Percentiles rank a stretch among this genome's conserved stretches.
Conservation (phyloP, 306 rosid species). For the Mimosa pudica region DNA sequence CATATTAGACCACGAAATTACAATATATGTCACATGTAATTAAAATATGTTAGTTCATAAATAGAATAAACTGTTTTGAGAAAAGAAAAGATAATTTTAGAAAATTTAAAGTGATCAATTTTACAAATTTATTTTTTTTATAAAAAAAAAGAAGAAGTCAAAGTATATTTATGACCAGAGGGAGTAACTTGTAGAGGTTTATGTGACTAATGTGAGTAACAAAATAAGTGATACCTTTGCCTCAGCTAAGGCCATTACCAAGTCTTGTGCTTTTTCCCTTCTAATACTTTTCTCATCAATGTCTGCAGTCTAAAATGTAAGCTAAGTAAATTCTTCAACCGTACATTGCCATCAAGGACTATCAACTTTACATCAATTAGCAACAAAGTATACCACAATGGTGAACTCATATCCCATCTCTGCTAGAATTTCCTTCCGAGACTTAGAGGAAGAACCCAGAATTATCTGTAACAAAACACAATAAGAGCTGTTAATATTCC, state of each 20-base stretch:
- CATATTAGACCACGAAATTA: too few relatives aligned
- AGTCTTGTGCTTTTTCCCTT: slow-evolving; percentile 76
- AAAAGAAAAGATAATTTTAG: too few relatives aligned
- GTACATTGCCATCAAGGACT: slow-evolving; percentile 20
- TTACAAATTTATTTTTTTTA: too few relatives aligned
- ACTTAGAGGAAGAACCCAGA: slow-evolving; percentile 86
- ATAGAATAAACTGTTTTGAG: too few relatives aligned
- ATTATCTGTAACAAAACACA: slow-evolving; percentile 55
- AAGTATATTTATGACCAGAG: too few relatives aligned
- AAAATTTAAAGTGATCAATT: too few relatives aligned
- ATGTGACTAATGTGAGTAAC: not conserved
- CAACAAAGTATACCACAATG: slow-evolving; percentile 53
- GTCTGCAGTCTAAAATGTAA: slow-evolving; percentile 67
- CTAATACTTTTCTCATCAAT: slow-evolving; percentile 82
- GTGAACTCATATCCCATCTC: slow-evolving; percentile 88
- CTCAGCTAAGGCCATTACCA: slow-evolving; percentile 81
- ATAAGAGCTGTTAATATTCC: not conserved
- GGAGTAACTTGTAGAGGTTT: too few relatives aligned
- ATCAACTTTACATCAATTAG: not conserved
- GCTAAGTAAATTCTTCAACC: slow-evolving; percentile 31
- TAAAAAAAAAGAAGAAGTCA: not conserved
- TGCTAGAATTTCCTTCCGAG: slow-evolving; percentile 70
- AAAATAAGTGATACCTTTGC: slow-evolving; percentile 63
- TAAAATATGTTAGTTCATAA: too few relatives aligned
- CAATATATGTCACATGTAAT: too few relatives aligned